Conservation (phyloP, 306 rosid genomes). For the Prinsepia uniflora region DNA sequence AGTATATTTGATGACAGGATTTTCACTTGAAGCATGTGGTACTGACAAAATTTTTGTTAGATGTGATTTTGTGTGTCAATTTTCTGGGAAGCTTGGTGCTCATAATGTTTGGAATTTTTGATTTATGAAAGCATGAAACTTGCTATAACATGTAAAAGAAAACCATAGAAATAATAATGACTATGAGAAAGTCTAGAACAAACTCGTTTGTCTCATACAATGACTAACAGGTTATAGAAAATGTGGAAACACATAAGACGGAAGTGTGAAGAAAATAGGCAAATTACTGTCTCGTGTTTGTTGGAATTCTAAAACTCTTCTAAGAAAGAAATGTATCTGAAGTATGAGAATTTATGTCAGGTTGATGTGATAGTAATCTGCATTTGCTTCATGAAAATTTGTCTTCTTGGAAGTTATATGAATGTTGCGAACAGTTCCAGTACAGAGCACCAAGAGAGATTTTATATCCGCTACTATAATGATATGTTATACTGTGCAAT, state of each 20-base stretch:
- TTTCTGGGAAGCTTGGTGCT: not conserved
- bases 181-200: not conserved
- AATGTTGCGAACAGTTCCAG: not conserved
- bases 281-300: not conserved
- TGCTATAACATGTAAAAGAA: not conserved
- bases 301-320: not conserved
- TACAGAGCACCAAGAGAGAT: conserved; percentile 1
- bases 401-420: not conserved
- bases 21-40: conserved; percentile 8
- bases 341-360: not conserved
- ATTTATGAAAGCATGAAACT: not conserved
- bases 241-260: too few relatives aligned
- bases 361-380: not conserved
- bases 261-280: not conserved
- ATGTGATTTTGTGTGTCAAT: not conserved
- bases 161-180: not conserved
- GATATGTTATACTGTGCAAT: not conserved
- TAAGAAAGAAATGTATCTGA: not conserved
- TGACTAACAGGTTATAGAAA: too few relatives aligned
- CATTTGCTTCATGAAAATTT: not conserved
- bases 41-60: not conserved
- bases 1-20: conserved; percentile 6
- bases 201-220: not conserved
- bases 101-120: not conserved
- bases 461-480: not conserved